A percentile compares a stretch with the other conserved stretches of the same genome.
Conservation (phyloP, 768 basidiomycete species). For the Tulasnella sp. region DNA sequence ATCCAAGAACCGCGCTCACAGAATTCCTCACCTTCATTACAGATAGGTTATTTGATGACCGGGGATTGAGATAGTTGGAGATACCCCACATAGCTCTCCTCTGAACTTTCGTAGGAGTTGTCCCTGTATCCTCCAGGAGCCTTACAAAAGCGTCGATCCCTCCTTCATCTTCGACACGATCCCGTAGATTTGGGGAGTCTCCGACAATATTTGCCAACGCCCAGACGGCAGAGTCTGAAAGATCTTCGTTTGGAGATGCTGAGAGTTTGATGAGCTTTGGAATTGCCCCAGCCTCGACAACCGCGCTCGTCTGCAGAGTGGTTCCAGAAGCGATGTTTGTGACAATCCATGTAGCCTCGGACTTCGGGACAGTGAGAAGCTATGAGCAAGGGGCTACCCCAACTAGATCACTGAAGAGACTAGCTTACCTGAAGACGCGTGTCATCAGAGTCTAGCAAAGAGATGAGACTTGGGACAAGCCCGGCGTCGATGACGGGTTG, state of each 20-base stretch:
- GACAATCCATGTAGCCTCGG: neutral
- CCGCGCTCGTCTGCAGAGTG: neutral
- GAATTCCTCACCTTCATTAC: neutral
- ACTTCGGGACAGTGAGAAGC: neutral
- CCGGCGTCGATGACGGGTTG: neutral
- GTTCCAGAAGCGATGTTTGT: neutral
- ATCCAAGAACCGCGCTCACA: neutral
- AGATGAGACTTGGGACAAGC: neutral
- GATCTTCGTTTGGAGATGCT: neutral
- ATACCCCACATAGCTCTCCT: neutral
- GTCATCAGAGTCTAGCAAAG: neutral
- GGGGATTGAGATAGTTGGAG: neutral
- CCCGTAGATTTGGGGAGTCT: neutral
- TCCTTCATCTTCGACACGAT: neutral
- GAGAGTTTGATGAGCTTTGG: neutral
- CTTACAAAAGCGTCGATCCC: neutral
- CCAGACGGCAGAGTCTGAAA: neutral
- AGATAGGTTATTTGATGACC: neutral
- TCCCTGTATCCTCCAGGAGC: neutral
- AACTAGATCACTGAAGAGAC: neutral
- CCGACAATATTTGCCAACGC: neutral
- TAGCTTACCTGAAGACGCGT: neutral
- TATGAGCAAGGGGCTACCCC: neutral
- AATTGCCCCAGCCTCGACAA: neutral
- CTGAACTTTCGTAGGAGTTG: neutral